A percentile compares a stretch with the other conserved stretches of the same genome.
phyloP scores from a whole-genome alignment of 768 basidiomycete genomes.

The Kwoniella europaea region DNA sequence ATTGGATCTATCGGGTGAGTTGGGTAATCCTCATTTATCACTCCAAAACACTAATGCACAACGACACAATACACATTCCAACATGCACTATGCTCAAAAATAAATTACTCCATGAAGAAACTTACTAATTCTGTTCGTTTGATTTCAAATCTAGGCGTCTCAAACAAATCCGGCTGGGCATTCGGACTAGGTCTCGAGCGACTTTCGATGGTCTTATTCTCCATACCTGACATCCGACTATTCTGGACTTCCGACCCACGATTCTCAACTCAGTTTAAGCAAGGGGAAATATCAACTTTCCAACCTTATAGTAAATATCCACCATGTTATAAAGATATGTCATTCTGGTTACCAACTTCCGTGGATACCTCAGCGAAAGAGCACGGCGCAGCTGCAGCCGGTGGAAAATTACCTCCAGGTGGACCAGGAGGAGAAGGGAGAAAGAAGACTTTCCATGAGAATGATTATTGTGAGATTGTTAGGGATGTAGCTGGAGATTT shows the following conservation, averaged over 20 bases:
- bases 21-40: not conserved
- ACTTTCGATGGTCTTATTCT: slow-evolving; percentile 96
- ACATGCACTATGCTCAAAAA: not conserved
- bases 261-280: slow-evolving; percentile 82
- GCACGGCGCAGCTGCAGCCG: slow-evolving; percentile 11
- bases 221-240: slow-evolving; percentile 94
- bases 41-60: not conserved
- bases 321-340: slow-evolving; percentile 88
- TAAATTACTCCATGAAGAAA: too few species aligned
- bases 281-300: slow-evolving; percentile 77
- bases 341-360: slow-evolving; percentile 77
- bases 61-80: not conserved
- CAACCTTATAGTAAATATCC: slow-evolving; percentile 92
- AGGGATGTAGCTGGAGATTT: slow-evolving; percentile 90
- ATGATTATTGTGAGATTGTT: slow-evolving; percentile 95
- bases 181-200: slow-evolving; percentile 96
- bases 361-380: not conserved
- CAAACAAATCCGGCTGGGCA: slow-evolving; percentile 86
- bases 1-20: slow-evolving; percentile 79
- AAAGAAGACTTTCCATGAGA: slow-evolving; percentile 73
- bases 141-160: slow-evolving; percentile 63
- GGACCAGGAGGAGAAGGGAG: slow-evolving; percentile 4
- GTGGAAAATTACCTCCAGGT: slow-evolving; percentile 6
- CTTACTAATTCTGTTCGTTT: too few species aligned
- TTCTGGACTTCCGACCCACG: slow-evolving; percentile 93